Percentiles rank a stretch among this genome's conserved stretches.
These are phyloP conservation scores for Arabidopsis suecica DNA, from an alignment of 345 rosid species.

Conservation along the genomic window DNA sequence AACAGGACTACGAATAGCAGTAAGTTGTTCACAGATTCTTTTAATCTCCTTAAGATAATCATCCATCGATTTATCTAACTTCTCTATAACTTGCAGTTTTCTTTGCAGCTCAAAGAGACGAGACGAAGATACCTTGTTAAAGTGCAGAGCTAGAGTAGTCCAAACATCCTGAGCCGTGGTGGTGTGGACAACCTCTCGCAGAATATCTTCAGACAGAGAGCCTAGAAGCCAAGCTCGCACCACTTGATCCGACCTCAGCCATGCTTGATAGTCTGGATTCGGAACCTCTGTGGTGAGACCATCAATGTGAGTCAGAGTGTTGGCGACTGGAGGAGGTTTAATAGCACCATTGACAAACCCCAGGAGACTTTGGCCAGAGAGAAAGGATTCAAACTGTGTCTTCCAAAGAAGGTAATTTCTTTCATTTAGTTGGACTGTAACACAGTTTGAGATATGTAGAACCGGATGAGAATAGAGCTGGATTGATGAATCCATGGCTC, in stretches of 20 bases:
- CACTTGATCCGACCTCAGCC: neutral
- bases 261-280: too few relatives aligned
- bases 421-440: too few relatives aligned
- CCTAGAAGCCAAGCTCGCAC: neutral
- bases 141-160: rapidly evolving
- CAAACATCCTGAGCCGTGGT: neutral
- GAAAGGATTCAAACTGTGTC: too few relatives aligned
- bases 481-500: too few relatives aligned
- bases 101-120: neutral
- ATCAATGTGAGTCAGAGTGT: too few relatives aligned
- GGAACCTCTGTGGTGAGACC: too few relatives aligned
- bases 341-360: too few relatives aligned
- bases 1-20: neutral
- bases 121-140: neutral
- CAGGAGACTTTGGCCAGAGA: too few relatives aligned
- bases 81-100: rapidly evolving
- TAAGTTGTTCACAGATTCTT: neutral
- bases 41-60: neutral
- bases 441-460: too few relatives aligned
- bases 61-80: rapidly evolving
- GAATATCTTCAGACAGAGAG: rapidly evolving
- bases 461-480: too few relatives aligned
- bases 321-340: too few relatives aligned
- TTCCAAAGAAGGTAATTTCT: too few relatives aligned
- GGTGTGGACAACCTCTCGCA: rapidly evolving